These are phyloP conservation scores for Neoconidiobolus thromboides DNA, from an alignment of 371 early-diverging fungal genomes.

Conservation along the genomic window DNA sequence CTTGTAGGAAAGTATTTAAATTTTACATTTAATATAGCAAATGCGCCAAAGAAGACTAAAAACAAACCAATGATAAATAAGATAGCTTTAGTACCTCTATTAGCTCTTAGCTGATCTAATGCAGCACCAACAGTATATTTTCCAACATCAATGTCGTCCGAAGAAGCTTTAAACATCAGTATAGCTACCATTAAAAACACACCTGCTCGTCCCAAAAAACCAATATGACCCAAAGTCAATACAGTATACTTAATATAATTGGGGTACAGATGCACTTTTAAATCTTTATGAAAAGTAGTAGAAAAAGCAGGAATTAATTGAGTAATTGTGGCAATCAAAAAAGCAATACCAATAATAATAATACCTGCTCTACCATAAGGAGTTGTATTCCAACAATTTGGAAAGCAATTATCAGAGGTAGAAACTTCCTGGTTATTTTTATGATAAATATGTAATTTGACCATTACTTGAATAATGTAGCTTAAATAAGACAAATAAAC, in stretches of 20 bases:
- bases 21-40: background rate
- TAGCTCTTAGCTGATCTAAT: background rate
- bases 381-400: constrained; percentile 1
- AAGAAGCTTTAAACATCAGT: constrained; percentile 2
- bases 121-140: constrained; percentile 1
- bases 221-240: background rate
- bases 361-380: background rate
- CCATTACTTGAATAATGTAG: background rate
- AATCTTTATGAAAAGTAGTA: background rate
- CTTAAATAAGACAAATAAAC: constrained; percentile 1
- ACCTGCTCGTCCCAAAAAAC: constrained; percentile 1
- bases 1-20: background rate
- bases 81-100: background rate
- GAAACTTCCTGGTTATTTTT: background rate
- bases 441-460: background rate
- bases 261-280: background rate
- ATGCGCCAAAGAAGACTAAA: background rate
- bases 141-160: background rate
- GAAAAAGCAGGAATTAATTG: constrained; percentile 2
- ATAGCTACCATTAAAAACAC: constrained; percentile 2
- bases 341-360: constrained; percentile 1
- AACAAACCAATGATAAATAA: background rate
- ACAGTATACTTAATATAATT: background rate
- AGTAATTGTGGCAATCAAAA: constrained; percentile 1
- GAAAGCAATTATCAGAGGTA: constrained; percentile 1